Base-by-base conservation (phyloP, 768 basidiomycete species). In the Trametes elegans region DNA sequence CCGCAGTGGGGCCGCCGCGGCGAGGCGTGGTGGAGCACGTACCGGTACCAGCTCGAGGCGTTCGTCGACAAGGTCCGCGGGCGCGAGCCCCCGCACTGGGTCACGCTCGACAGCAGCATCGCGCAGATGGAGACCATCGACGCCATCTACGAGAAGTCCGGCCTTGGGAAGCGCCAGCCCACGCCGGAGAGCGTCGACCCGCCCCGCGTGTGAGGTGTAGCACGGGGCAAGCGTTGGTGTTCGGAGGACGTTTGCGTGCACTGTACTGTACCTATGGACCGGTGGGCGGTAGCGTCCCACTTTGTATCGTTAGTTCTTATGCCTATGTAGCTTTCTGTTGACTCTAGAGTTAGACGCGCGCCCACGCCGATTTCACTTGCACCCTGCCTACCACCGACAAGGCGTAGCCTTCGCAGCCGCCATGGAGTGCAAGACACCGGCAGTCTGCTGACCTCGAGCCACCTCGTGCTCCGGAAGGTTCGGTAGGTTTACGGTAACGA, bases 1-100 rank as follows among this genome's bases (percentile, higher is more conserved):
- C 38, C 50, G 53, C 10, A 62, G 59, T 36, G 71, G 72, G 41
- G 62, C 49, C 38, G 35, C 32, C 73, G 77, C 50, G 82, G 82
- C 19, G 76, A 84, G 65, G 71, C 71, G 8, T 82, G 79, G 77
- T 87, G 83, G 83, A 71, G 79, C 32, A 79, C 82, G 34, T 67
- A 55, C 53, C 45, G 53, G 13, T 65, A 59, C 50, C 84, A 86
- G 66, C 68, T 86, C 32, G 83, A 87, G 68, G 81, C 79, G 7
- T 85, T 85, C 52, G 79, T 87, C 7, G 80, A 88, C 62, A 76
- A 73, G 64, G 57, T 87, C 40, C 73, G 72, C 53, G 83, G 82
- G 16, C 71, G 78, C 29, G 65, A 68, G 19, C 79, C 82, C 2
- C 73, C 78, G 52, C 75, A 74, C 13, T 88, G 85, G 85, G 59